Evolutionary conservation across 176 grass and related monocot genomes (phyloP).

Genomic region (Eleusine indica): DNA sequence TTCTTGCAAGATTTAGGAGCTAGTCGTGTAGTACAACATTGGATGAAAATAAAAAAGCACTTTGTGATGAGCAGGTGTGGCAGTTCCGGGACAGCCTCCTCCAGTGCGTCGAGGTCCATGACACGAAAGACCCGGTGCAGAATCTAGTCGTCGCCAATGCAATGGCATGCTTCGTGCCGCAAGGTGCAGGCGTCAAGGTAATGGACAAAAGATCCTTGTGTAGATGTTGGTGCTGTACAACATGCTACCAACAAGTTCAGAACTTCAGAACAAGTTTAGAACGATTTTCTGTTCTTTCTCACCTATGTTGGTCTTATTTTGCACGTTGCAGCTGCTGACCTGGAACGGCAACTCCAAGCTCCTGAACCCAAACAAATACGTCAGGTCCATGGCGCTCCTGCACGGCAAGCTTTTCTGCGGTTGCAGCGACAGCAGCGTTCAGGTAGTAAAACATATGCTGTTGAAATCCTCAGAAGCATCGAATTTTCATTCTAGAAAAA

Average conservation of each 20-base stretch:
- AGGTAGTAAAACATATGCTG: constrained; percentile 18
- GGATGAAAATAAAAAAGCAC: too few relatives aligned
- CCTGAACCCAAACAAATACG: constrained; percentile 59
- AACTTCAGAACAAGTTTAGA: background rate
- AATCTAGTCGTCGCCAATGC: constrained; percentile 46
- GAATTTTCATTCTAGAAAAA: too few relatives aligned
- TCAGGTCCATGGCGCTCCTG: constrained; percentile 59
- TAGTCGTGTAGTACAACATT: background rate
- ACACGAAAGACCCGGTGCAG: constrained; percentile 55
- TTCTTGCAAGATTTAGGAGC: background rate
- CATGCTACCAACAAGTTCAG: background rate
- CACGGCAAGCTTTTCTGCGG: constrained; percentile 73
- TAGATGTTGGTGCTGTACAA: background rate
- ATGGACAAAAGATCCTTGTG: background rate
- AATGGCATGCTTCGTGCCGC: constrained; percentile 64
- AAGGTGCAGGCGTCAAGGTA: constrained; percentile 63
- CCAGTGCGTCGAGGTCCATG: constrained; percentile 54
- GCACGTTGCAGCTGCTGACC: constrained; percentile 33
- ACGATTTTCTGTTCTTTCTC: background rate
- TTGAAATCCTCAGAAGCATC: too few relatives aligned
- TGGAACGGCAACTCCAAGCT: constrained; percentile 60
- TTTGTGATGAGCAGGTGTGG: constrained; percentile 50
- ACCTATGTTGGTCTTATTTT: background rate
- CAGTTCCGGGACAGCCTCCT: constrained; percentile 50
- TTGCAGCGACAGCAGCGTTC: constrained; percentile 66